Evolutionary conservation across 2,329 filamentous ascomycete species (phyloP), one percentile per base, ranked within the genome.

Genomic region (Fusarium oligoseptatum): DNA sequence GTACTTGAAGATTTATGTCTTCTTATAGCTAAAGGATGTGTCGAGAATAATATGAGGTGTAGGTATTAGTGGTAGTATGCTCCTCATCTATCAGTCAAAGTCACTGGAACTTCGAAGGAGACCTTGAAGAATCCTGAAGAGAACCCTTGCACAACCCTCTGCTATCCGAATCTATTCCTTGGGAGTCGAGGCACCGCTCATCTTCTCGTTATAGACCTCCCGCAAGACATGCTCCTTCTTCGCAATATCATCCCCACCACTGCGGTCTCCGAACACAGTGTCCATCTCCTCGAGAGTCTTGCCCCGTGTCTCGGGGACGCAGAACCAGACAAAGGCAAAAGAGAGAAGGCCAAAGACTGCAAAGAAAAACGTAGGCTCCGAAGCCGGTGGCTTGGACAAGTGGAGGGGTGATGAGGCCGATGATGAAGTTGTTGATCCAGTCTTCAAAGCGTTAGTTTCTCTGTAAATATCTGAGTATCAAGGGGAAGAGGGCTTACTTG

Each of bases 391-490:
- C 48, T 8, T 52, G 48, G 15, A 52, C 24, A 10, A 52, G 48
- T 7, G 48, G 48, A 12, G 48, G 48, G 48, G 48, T 52, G 24
- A 52, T 52, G 48, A 52, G 48, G 48, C 48, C 48, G 48, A 52
- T 29, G 24, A 52, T 52, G 48, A 52, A 52, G 48, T 52, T 52
- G 24, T 52, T 58, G 55, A 58, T 58, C 55, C 55, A 58, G 22
- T 58, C 55, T 58, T 58, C 17, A 7, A 37, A 37, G n/a, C 6
- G 34, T 58, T n/a, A 58, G 15, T 4, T 39, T 39, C n/a, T 57
- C 14, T 24, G 12, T 41, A 6, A 3, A n/a, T 6, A 2, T 14
- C 4, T 14, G 17, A 12, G 32, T 14, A 6, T 5, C 1, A 15
- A 15, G 12, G 12, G 29, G 4, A 15, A 17, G 36, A 2, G 34